These are phyloP conservation scores for Colletotrichum sp. DNA, from an alignment of 2,329 filamentous ascomycete genomes.

Conservation along the genomic window DNA sequence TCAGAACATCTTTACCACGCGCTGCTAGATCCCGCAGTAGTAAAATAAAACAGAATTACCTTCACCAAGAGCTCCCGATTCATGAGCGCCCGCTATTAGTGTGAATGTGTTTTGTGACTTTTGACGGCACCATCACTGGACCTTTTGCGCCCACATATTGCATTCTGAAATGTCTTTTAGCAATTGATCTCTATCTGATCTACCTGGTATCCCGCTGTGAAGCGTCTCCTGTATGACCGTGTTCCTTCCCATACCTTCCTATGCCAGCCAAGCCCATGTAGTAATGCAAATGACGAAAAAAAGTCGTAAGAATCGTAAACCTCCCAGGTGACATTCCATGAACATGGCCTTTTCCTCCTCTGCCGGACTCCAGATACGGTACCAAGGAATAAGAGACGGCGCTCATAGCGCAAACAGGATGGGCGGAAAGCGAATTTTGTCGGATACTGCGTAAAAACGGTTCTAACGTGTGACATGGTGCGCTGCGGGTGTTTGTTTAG, in stretches of 20 bases:
- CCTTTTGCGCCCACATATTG: not conserved
- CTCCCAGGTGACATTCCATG: not conserved
- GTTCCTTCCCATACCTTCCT: not conserved
- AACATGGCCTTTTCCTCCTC: not conserved
- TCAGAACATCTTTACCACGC: not conserved
- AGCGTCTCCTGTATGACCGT: constrained; percentile 8
- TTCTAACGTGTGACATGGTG: not conserved
- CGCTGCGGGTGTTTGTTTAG: not conserved
- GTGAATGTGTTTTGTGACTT: not conserved
- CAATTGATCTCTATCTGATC: not conserved
- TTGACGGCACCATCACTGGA: not conserved
- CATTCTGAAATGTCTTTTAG: not conserved
- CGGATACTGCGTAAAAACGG: not conserved
- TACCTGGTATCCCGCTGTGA: not conserved
- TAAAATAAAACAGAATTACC: not conserved
- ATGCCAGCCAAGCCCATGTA: not conserved
- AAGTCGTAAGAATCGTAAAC: not conserved
- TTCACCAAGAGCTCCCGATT: not conserved
- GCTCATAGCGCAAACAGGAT: not conserved
- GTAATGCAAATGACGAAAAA: not conserved
- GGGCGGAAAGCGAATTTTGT: not conserved
- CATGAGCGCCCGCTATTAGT: accelerated
- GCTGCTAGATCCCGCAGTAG: not conserved
- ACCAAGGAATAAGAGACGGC: not conserved
- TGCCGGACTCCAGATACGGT: not conserved